Base-by-base conservation (phyloP, 2,329 filamentous ascomycete species). In the Exophiala sp. region DNA sequence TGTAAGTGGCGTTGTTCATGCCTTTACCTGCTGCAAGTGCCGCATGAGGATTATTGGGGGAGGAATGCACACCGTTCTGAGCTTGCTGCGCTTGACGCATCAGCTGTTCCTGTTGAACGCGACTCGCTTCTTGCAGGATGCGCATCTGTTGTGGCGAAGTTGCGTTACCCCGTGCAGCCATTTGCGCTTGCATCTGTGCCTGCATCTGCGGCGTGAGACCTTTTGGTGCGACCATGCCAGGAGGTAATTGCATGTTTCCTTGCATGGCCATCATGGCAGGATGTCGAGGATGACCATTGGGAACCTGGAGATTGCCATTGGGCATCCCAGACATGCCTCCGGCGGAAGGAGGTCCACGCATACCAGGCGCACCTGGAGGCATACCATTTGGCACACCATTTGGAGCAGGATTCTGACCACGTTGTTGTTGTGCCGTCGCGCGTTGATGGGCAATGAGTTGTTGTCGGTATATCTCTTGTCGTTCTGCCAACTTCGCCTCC, bases 181-280 rank as follows among this genome's bases (percentile, higher is more conserved):
- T 75, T 33, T 78, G 73, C 12, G 78, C 77, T 63, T 87, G 85
- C 74, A 89, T 79, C 60, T 87, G 87, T 20, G 86, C 84, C 66
- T 88, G 86, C 35, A 88, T 77, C 74, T 76, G 87, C 79, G 45
- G 81, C 14, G 85, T 83, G 20, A 88, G 77, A 42, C 81, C 80
- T 55, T 65, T 65, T 18, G 63, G 63, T 38, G 50, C 59, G 62
- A 73, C 70, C 69, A 75, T 75, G 57, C 74, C 75, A 74, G 88
- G 80, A 39, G 82, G 79, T 54, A 75, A 77, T 41, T 75, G 79
- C 66, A 51, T 61, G 33, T 70, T 69, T 48, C 65, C 68, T 45
- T 72, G 67, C 65, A 75, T 68, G 20, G 67, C 71, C 58, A 74
- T 72, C 64, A 76, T 69, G 6, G 58, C 61, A 32, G 70, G 65